Evolutionary conservation across 345 rosid species (phyloP).

Genomic region (Aegle marmelos): DNA sequence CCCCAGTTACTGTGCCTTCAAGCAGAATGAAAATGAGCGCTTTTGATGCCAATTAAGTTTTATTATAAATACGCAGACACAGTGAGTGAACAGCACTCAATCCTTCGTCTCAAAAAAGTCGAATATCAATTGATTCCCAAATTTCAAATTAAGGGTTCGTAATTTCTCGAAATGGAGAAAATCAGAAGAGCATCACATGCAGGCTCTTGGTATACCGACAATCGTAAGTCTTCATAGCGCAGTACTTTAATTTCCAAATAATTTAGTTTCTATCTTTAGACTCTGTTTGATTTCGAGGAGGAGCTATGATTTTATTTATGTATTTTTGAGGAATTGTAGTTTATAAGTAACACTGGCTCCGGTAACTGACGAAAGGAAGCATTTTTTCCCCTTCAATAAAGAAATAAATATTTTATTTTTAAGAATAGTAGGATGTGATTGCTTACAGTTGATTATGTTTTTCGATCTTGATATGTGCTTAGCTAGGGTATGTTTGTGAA

Average conservation of each 20-base stretch:
- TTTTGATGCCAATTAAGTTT: too few species aligned
- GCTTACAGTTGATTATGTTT: too few species aligned
- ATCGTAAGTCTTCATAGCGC: slow-evolving; percentile 42
- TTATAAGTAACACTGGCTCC: neutral
- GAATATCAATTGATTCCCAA: neutral
- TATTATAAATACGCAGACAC: too few species aligned
- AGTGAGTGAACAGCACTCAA: neutral
- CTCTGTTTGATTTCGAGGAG: slow-evolving; percentile 9
- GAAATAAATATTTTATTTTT: neutral
- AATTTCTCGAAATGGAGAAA: slow-evolving; percentile 38
- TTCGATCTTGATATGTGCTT: too few species aligned
- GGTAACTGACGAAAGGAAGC: neutral
- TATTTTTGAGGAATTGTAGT: neutral
- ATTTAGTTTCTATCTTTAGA: neutral
- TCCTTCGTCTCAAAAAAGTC: neutral
- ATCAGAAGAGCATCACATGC: slow-evolving; percentile 68
- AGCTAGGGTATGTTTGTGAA: neutral
- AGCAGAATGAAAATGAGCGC: neutral
- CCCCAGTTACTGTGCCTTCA: neutral
- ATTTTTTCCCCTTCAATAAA: neutral
- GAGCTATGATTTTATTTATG: neutral
- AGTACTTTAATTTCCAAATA: neutral
- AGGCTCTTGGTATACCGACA: slow-evolving; percentile 82
- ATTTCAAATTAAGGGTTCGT: slow-evolving; percentile 3
- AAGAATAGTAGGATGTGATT: neutral